These are phyloP conservation scores for Pichia eremophila DNA, from an alignment of 805 yeast species.

Conservation along the genomic window DNA sequence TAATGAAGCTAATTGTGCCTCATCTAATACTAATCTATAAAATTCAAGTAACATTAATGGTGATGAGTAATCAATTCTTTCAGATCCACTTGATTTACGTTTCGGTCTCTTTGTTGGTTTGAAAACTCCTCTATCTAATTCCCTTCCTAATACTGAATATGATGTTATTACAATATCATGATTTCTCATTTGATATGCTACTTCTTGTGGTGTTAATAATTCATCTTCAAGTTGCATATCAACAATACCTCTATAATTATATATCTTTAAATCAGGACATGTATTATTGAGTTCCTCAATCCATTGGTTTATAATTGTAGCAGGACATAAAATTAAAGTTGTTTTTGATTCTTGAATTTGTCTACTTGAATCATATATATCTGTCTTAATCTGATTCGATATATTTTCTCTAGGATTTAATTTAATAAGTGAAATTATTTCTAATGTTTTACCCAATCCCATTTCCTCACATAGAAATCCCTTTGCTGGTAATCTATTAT, in stretches of 20 bases:
- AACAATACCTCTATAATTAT: conserved; percentile 52
- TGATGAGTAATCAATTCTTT: conserved; percentile 54
- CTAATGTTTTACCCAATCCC: conserved; percentile 96
- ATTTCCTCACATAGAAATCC: conserved; percentile 89
- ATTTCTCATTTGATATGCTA: conserved; percentile 46
- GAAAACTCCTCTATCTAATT: conserved; percentile 70
- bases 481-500: conserved; percentile 27
- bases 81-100: conserved; percentile 28
- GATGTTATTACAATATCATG: conserved; percentile 79
- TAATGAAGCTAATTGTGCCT: conserved; percentile 84
- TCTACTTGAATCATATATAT: conserved; percentile 33
- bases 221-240: conserved; percentile 23
- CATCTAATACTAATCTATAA: conserved; percentile 87
- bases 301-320: conserved; percentile 82
- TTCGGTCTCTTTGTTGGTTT: conserved; percentile 48
- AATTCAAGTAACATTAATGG: conserved; percentile 78
- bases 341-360: conserved; percentile 47
- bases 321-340: conserved; percentile 80
- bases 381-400: conserved; percentile 22
- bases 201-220: conserved; percentile 20
- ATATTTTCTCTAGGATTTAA: conserved; percentile 45
- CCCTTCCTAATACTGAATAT: conserved; percentile 60
- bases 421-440: conserved; percentile 56
- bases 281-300: conserved; percentile 51
- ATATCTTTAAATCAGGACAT: conserved; percentile 53